Evolutionary conservation across 371 early-diverging fungal species (phyloP), one percentile per base, ranked within the genome.

Genomic region (Mortierella sp.): DNA sequence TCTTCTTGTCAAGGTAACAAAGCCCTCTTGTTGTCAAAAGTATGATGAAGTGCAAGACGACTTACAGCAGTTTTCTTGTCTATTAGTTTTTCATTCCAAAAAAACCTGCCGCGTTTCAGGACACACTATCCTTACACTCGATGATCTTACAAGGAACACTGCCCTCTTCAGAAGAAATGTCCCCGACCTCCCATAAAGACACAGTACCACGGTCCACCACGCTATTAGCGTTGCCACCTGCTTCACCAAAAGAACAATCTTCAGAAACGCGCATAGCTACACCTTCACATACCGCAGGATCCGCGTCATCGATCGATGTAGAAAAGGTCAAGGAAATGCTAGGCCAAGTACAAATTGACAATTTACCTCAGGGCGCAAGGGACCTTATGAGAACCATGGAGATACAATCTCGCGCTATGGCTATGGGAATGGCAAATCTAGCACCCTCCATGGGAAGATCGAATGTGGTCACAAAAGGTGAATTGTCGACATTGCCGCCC

Each of bases 51-150:
- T 44, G 44, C 17, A 44, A 21, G 7, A 42, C 19, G 44, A 8
- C 50, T 39, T 52, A 23, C 5, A 1, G 28, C 11, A 14, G 21
- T 39, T 52, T 47, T 34, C 53, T 37, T 50, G 54, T 43, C 42
- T 21, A 17, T 49, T 54, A 76, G 78, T 76, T 76, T 47, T 76
- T 76, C 27, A 51, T 76, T 19, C 78, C 78, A 15, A 65, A 60
- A 21, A 67, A 68, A 32, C 67, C 75, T 7, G 21, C 27, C 21
- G 43, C 50, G 17, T 43, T 58, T 34, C 62, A 60, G 54, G 64
- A 61, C 23, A 44, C 50, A 3, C 50, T 67, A n/a, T 44, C 44
- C 8, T 30, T 78, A 6, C 78, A 78, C 12, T 58, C 63, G 63
- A 26, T 78, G 15, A 42, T 63, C 34, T 27, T 70, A 19, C 63